These are phyloP conservation scores for Penicillium alfredii DNA, from an alignment of 495 filamentous ascomycete genomes.

Conservation along the genomic window DNA sequence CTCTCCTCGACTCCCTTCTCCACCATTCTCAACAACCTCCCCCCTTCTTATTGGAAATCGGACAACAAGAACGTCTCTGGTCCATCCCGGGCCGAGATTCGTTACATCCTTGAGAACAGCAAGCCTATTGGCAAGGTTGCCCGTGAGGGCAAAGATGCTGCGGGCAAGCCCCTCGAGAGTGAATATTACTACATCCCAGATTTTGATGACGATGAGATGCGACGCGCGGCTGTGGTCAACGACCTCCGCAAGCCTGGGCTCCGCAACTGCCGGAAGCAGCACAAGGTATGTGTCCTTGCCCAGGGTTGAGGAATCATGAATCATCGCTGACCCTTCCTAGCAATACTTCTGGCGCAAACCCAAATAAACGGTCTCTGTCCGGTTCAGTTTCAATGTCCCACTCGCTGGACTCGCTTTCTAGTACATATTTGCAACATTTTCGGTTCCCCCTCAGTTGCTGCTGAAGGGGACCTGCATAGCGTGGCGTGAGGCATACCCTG, in stretches of 20 bases:
- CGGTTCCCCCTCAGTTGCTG: conserved; percentile 19
- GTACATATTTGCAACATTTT: conserved; percentile 41
- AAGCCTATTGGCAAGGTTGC: conserved; percentile 80
- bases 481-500: conserved; percentile 49
- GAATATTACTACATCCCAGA: conserved; percentile 98
- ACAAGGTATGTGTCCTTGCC: conserved; percentile 66
- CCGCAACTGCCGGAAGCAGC: conserved; percentile 82
- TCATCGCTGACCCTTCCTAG: conserved; percentile 38
- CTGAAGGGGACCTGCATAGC: conserved; percentile 40
- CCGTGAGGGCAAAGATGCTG: conserved; percentile 91
- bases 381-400: too few species aligned
- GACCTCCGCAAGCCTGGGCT: conserved; percentile 82
- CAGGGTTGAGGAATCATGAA: conserved; percentile 2
- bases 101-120: conserved; percentile 62
- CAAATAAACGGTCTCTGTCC: conserved; percentile 37
- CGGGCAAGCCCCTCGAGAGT: conserved; percentile 86
- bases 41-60: conserved; percentile 52
- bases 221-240: conserved; percentile 77
- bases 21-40: conserved; percentile 77
- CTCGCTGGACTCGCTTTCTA: too few species aligned
- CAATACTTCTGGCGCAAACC: conserved; percentile 95
- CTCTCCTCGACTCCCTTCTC: conserved; percentile 89
- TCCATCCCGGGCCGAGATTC: conserved; percentile 56
- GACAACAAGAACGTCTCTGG: conserved; percentile 39
- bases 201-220: conserved; percentile 69